A percentile compares a stretch with the other conserved stretches of the same genome.
phyloP scores from a whole-genome alignment of 768 basidiomycete genomes.

The Candolleomyces aberdarensis region DNA sequence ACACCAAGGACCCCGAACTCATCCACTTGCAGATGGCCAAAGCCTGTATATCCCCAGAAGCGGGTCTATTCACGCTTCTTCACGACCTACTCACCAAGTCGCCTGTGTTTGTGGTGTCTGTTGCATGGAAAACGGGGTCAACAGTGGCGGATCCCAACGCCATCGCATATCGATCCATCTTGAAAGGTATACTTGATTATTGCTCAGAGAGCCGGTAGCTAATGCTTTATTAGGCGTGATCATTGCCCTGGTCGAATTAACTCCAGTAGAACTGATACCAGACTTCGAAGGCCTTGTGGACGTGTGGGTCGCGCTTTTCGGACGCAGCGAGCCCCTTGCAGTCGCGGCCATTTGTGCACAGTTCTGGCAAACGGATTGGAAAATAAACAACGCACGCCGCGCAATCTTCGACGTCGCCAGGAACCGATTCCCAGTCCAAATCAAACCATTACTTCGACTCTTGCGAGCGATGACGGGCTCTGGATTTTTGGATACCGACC shows the following conservation, averaged over 20 bases:
- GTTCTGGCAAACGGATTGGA: conserved; percentile 81
- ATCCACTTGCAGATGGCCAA: conserved; percentile 55
- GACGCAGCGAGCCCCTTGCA: conserved; percentile 65
- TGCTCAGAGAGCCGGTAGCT: conserved; percentile 1
- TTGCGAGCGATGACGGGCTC: conserved; percentile 74
- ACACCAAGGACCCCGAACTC: conserved; percentile 58
- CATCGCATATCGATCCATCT: conserved; percentile 73
- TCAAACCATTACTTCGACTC: conserved; percentile 64
- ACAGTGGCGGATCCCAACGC: conserved; percentile 73
- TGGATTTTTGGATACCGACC: conserved; percentile 75
- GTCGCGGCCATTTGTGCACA: conserved; percentile 71
- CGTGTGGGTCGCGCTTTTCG: conserved; percentile 78
- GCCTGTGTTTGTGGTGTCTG: conserved; percentile 71
- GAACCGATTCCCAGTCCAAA: conserved; percentile 79
- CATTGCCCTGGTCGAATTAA: conserved; percentile 68
- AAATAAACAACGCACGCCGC: conserved; percentile 61
- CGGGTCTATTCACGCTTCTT: conserved; percentile 58
- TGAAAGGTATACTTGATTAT: conserved; percentile 61
- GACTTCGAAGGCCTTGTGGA: conserved; percentile 70
- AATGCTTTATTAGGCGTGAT: conserved; percentile 57
- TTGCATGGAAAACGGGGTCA: conserved; percentile 68
- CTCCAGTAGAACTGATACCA: conserved; percentile 73
- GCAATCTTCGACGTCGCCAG: conserved; percentile 82
- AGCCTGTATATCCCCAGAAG: conserved; percentile 54
- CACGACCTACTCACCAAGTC: conserved; percentile 60